Percentiles rank a stretch among this genome's conserved stretches.
Evolutionary conservation across 2,329 filamentous ascomycete species (phyloP).

Genomic region (Cercospora sp.): DNA sequence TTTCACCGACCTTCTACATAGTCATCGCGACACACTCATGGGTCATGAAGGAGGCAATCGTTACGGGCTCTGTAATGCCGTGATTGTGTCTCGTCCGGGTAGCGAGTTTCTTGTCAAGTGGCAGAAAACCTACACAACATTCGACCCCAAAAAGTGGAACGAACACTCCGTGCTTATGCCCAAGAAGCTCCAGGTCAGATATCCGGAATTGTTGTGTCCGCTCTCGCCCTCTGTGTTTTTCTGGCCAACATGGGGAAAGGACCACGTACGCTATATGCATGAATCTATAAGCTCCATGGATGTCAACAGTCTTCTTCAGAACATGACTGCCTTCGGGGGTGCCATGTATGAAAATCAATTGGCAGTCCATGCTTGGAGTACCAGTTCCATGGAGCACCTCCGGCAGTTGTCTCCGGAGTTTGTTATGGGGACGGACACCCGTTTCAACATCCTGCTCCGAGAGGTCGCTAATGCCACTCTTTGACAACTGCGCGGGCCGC

Average conservation of each 20-base stretch:
- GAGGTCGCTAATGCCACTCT: not conserved
- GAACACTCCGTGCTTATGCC: slow-evolving; percentile 20
- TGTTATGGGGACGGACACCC: not conserved
- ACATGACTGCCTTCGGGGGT: slow-evolving; percentile 12
- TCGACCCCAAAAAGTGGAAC: slow-evolving; percentile 19
- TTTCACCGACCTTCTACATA: slow-evolving; percentile 16
- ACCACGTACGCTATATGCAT: slow-evolving; percentile 19
- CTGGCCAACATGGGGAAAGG: slow-evolving; percentile 20
- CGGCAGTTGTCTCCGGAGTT: not conserved
- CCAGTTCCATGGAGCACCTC: not conserved
- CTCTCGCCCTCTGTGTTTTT: slow-evolving; percentile 22
- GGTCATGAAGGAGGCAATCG: slow-evolving; percentile 26
- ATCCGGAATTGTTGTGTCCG: slow-evolving; percentile 17
- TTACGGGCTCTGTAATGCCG: slow-evolving; percentile 23
- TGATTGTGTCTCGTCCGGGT: slow-evolving; percentile 18
- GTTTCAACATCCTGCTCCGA: not conserved
- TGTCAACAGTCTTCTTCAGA: not conserved
- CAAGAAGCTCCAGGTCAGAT: slow-evolving; percentile 12
- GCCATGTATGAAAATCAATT: slow-evolving; percentile 23
- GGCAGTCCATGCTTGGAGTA: slow-evolving; percentile 15
- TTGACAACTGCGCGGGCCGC: not conserved
- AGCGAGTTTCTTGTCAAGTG: slow-evolving; percentile 22
- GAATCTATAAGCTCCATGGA: slow-evolving; percentile 9
- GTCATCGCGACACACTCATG: slow-evolving; percentile 18
- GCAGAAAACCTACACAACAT: slow-evolving; percentile 15